Percentiles rank a stretch among this genome's conserved stretches.
Conservation (phyloP, 306 rosid genomes). For the Dalbergia cultrata region DNA sequence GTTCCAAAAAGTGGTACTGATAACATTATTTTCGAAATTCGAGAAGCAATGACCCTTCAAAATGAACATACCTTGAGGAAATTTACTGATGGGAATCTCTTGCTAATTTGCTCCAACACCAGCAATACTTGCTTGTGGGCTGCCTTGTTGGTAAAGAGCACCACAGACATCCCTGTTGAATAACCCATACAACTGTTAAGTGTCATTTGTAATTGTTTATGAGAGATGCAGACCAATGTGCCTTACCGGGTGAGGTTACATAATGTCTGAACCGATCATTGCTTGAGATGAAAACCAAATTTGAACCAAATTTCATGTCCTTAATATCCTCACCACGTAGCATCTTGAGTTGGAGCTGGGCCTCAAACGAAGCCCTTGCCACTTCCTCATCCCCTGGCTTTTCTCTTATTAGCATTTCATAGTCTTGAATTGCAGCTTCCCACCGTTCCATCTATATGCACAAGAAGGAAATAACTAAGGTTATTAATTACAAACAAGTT, state of each 20-base stretch:
- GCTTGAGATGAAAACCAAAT: conserved; percentile 75
- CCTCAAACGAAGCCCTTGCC: conserved; percentile 86
- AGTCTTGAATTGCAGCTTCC: conserved; percentile 92
- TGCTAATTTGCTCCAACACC: conserved; percentile 80
- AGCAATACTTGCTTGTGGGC: conserved; percentile 66
- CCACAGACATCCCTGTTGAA: conserved; percentile 87
- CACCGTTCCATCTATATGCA: conserved; percentile 79
- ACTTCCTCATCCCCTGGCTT: conserved; percentile 92
- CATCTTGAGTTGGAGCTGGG: conserved; percentile 73
- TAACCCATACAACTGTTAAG: neutral
- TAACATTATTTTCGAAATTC: no score
- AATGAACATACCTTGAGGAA: conserved; percentile 81
- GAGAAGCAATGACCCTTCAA: neutral
- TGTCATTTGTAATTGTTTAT: neutral
- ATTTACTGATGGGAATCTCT: conserved; percentile 84
- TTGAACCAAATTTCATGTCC: conserved; percentile 84
- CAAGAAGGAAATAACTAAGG: conserved; percentile 16
- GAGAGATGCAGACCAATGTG: neutral
- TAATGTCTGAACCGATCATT: conserved; percentile 84
- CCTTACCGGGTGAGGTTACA: conserved; percentile 84
- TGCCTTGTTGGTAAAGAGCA: conserved; percentile 76
- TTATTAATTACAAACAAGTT: neutral
- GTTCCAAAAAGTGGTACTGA: no score
- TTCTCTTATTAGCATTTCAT: conserved; percentile 79
- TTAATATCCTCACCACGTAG: conserved; percentile 73